Conservation (phyloP, 2,329 filamentous ascomycete species). For the Cadophora malorum region DNA sequence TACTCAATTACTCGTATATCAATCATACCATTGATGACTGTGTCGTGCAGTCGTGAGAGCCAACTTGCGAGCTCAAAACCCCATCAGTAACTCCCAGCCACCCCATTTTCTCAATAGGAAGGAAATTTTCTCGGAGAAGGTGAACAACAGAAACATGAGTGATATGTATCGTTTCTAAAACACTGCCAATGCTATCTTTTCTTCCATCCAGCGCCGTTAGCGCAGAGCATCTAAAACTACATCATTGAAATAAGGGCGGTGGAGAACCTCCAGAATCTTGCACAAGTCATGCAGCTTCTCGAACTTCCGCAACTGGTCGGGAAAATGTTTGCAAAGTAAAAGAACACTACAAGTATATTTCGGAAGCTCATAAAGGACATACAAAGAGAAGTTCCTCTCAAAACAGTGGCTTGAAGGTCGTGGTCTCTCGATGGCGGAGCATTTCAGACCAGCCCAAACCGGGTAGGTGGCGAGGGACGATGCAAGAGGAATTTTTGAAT, state of each 20-base stretch:
- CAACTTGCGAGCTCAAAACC: neutral
- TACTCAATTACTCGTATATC: neutral
- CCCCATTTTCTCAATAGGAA: slow-evolving; percentile 7
- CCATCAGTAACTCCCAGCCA: slow-evolving; percentile 14
- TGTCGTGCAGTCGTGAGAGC: slow-evolving; percentile 10
- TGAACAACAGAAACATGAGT: neutral
- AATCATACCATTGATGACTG: slow-evolving; percentile 22
- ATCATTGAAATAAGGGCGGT: neutral
- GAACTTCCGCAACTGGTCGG: neutral
- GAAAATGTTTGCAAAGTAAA: neutral
- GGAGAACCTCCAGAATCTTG: neutral
- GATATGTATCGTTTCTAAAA: neutral
- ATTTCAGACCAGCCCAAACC: neutral
- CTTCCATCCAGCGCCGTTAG: neutral
- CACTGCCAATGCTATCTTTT: neutral
- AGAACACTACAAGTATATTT: neutral
- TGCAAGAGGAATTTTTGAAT: neutral
- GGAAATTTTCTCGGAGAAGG: neutral
- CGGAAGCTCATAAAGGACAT: neutral
- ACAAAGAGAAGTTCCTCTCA: neutral
- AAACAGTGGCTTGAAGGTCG: neutral
- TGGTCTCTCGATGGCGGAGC: neutral
- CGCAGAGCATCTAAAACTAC: neutral
- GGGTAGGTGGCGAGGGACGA: neutral
- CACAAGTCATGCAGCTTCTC: neutral